Evolutionary conservation across 2,329 filamentous ascomycete genomes (phyloP).

Genomic region (Alternaria tenuissima): DNA sequence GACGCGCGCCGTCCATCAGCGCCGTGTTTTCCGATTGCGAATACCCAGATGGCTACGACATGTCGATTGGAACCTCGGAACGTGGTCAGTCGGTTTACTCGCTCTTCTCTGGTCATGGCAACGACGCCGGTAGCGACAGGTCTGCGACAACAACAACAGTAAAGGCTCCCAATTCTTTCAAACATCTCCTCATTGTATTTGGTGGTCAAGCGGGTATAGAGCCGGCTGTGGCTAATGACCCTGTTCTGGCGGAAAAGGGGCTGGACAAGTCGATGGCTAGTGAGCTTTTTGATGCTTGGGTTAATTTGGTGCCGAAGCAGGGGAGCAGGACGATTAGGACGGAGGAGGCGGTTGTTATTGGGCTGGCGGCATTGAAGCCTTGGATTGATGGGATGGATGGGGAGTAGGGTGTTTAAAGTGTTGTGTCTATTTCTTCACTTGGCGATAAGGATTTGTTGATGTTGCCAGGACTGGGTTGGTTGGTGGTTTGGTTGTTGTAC

Average conservation of each 20-base stretch:
- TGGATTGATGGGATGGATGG: slow-evolving; percentile 37
- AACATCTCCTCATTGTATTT: slow-evolving; percentile 80
- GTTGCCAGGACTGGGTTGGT: too few relatives aligned
- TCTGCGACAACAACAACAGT: not conserved
- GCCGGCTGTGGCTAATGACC: slow-evolving; percentile 71
- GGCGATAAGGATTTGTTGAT: too few relatives aligned
- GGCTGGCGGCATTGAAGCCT: slow-evolving; percentile 71
- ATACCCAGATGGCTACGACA: slow-evolving; percentile 79
- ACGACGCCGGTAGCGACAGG: not conserved
- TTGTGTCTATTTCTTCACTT: too few relatives aligned
- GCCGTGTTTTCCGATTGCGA: slow-evolving; percentile 79
- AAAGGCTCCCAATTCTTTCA: slow-evolving; percentile 58
- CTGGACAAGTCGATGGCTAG: slow-evolving; percentile 70
- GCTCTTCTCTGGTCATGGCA: slow-evolving; percentile 36
- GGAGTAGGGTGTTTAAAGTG: too few relatives aligned
- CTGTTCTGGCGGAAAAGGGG: slow-evolving; percentile 66
- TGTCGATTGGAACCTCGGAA: slow-evolving; percentile 85
- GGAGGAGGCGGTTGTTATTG: slow-evolving; percentile 83
- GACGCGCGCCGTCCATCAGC: slow-evolving; percentile 72
- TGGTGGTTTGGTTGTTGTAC: too few relatives aligned
- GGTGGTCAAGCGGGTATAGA: slow-evolving; percentile 84
- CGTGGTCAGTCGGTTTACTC: slow-evolving; percentile 64
- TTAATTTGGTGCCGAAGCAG: slow-evolving; percentile 81
- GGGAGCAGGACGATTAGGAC: slow-evolving; percentile 84
- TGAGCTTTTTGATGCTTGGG: slow-evolving; percentile 83